Evolutionary conservation across 2,329 filamentous ascomycete genomes (phyloP), one percentile per base, ranked within the genome.

Genomic region (Hypomyces rosellus): DNA sequence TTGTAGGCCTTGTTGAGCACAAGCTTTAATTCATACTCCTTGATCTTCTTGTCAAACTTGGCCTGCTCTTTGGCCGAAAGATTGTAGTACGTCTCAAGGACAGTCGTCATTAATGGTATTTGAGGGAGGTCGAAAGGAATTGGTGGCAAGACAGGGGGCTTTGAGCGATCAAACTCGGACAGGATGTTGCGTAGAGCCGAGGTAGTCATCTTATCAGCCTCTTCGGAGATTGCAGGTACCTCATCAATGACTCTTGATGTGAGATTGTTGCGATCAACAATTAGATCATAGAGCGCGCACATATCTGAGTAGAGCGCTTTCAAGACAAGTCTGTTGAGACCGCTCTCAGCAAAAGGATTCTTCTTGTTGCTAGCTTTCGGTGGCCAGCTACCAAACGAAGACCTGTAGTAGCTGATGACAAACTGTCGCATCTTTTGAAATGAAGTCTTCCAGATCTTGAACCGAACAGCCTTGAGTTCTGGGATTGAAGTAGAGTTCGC

Each of bases 351-450:
- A 56, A 96, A 89, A 1, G 85, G 80, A 63, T 96, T 95, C 77
- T 95, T 96, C 76, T 95, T 95, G 59, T 84, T 92, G 60, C 80
- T 86, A 2, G 90, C 89, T 66, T 93, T 95, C 8, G 93, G 92
- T 2, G 93, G 91, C 92, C 92, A 95, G 65, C 77, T 83, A 16
- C 79, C 78, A 49, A 84, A 78, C 4, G 73, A 70, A 12, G 70
- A 62, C 64, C 80, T 83, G 63, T 82, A 82, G 65, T 90, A 85
- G 55, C 76, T 73, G 46, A 90, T 73, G 15, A 85, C 78, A 63
- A 90, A 89, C 37, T 82, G 81, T 37, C 89, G 80, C 75, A 91
- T 89, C 50, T 80, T 82, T 52, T 78, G 71, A 64, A 92, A 97
- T 2, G 84, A 78, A 15, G 75, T 74, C 61, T 81, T 86, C 92